Percentiles rank a stretch among this genome's conserved stretches.
Evolutionary conservation across 257 asterid species (phyloP).

Genomic region (Solanum verrucosum): DNA sequence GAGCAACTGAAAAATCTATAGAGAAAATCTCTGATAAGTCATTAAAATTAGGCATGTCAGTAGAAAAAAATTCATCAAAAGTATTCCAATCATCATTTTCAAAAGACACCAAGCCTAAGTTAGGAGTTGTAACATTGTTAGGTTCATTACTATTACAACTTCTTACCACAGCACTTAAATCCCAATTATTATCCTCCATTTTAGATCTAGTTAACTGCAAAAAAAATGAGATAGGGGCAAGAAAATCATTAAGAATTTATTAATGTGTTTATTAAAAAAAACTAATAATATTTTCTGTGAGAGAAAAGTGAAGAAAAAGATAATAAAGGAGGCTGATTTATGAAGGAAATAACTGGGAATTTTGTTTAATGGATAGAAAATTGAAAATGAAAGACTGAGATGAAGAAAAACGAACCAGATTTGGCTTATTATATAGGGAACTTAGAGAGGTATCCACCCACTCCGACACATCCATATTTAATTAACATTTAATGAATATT

Average conservation of each 20-base stretch:
- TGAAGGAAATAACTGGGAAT: not conserved
- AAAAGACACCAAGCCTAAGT: too few relatives aligned
- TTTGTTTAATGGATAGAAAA: too few relatives aligned
- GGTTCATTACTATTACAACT: too few relatives aligned
- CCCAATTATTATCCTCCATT: not conserved
- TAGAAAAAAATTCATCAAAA: too few relatives aligned
- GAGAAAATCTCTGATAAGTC: too few relatives aligned
- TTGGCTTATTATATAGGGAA: not conserved
- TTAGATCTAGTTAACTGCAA: not conserved
- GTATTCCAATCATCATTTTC: too few relatives aligned
- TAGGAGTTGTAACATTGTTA: too few relatives aligned
- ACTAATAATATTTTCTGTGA: not conserved
- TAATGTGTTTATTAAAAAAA: not conserved
- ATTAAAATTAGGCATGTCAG: too few relatives aligned
- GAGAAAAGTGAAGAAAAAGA: not conserved
- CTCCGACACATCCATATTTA: not conserved
- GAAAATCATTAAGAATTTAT: not conserved
- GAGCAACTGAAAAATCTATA: not conserved
- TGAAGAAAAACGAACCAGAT: not conserved
- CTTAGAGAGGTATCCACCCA: not conserved
- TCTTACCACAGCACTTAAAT: not conserved
- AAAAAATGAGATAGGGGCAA: not conserved
- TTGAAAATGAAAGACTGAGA: not conserved
- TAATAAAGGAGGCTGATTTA: not conserved
- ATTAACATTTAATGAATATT: too few relatives aligned